Evolutionary conservation across 768 basidiomycete species (phyloP), one percentile per base, ranked within the genome.

Genomic region (Boletus bicolor): DNA sequence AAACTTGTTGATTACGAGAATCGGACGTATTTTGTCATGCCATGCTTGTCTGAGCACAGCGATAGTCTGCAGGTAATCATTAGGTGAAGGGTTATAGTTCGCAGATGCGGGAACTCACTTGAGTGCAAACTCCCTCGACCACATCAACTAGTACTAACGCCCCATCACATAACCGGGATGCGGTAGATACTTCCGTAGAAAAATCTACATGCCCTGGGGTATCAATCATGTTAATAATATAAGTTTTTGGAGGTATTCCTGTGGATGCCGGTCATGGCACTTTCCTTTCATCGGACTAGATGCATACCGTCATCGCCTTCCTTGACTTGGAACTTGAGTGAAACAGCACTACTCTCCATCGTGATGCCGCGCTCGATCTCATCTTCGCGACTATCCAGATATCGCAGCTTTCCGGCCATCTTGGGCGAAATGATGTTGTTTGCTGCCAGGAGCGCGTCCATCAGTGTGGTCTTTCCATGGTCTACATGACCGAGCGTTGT

Each of bases 191-290:
- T 69, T 98, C 97, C 53, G 88, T 93, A 0, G 94, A 95, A 63
- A 99, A 99, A 72, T 98, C 97, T 24, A 99, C 96, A 74, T 99
- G 97, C 4, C 97, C 97, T 15, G 97, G 97, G 0, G 97, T 98
- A 72, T 99, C 97, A 59, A 99, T 96, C 80, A 98, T 87, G 68
- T 97, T 98, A 51, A 98, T 82, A 44, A 89, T 79, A 73, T 90
- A 97, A 24, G 85, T 88, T 67, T 78, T 87, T 28, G 81, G 76
- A 50, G 73, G 72, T 71, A 71, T 79, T 69, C 71, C 89, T 89
- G 66, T 63, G 65, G 61, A 68, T 59, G 69, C 72, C 62, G 63
- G 74, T 79, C 68, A 74, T 51, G 35, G 43, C 60, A 63, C 56
- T 44, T 37, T 51, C 39, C n/a, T 14, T 51, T 49, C 21, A 42